Conservation (phyloP, 2,329 filamentous ascomycete genomes). For the Claviceps maximensis region DNA sequence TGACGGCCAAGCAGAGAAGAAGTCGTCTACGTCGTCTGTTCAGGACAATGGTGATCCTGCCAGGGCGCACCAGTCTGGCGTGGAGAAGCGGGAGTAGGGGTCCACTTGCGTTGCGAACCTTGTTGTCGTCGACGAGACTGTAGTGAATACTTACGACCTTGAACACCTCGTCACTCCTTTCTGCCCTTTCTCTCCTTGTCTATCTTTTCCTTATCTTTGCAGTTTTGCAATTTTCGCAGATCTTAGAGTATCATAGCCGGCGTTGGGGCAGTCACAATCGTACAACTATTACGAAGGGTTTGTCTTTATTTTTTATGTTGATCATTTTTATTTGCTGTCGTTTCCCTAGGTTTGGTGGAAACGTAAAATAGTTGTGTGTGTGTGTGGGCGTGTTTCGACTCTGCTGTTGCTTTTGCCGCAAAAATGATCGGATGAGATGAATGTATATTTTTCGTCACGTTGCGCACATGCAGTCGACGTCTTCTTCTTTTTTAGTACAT, state of each 20-base stretch:
- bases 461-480: too few relatives aligned
- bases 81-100: slow-evolving; percentile 5
- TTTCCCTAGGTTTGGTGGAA: too few relatives aligned
- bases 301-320: not conserved
- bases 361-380: too few relatives aligned
- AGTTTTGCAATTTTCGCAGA: too few relatives aligned
- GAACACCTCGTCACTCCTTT: too few relatives aligned
- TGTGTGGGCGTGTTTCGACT: too few relatives aligned
- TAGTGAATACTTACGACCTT: too few relatives aligned
- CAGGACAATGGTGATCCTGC: slow-evolving; percentile 5
- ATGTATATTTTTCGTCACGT: too few relatives aligned
- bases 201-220: not conserved
- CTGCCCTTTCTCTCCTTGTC: not conserved
- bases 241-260: slow-evolving; percentile 6
- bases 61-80: not conserved
- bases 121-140: not conserved
- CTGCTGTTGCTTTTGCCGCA: too few relatives aligned
- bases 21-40: slow-evolving; percentile 7
- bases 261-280: not conserved
- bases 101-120: not conserved
- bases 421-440: too few relatives aligned
- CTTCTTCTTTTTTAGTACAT: too few relatives aligned
- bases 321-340: too few relatives aligned
- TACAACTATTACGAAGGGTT: not conserved
- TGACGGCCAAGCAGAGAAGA: slow-evolving; percentile 8